These are phyloP conservation scores for Lachancea cidri DNA, from an alignment of 805 yeast genomes.

Conservation along the genomic window DNA sequence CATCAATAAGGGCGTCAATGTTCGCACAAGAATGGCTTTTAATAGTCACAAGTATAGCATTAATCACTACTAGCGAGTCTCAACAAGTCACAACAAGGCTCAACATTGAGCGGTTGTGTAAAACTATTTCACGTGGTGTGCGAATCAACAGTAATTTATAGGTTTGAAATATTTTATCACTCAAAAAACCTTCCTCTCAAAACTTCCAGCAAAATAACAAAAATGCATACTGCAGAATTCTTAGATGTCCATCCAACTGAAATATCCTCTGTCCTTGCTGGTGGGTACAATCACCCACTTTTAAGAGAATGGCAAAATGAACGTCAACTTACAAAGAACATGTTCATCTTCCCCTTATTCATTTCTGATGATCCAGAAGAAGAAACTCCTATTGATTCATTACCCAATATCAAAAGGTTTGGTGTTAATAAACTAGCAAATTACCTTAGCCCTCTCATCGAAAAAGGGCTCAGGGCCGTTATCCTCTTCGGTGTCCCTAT, in stretches of 20 bases:
- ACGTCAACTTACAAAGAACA: conserved; percentile 73
- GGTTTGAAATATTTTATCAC: conserved; percentile 1
- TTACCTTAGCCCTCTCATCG: conserved; percentile 62
- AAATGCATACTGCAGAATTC: conserved; percentile 69
- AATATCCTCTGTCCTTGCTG: conserved; percentile 76
- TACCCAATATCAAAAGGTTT: conserved; percentile 84
- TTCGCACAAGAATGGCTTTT: too few species aligned
- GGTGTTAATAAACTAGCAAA: conserved; percentile 78
- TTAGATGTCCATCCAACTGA: conserved; percentile 52
- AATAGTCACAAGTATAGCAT: too few species aligned
- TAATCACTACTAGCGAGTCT: too few species aligned
- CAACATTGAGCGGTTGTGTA: too few species aligned
- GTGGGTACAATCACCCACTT: conserved; percentile 91
- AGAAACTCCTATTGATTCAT: conserved; percentile 62
- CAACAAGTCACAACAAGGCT: too few species aligned
- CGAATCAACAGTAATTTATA: too few species aligned
- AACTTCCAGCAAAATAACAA: background rate
- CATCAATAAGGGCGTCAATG: too few species aligned
- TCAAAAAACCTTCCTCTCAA: too few species aligned
- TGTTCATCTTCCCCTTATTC: conserved; percentile 91
- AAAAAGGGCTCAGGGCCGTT: conserved; percentile 80
- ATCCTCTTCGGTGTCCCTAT: conserved; percentile 90
- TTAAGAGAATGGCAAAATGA: conserved; percentile 88
- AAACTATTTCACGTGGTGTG: too few species aligned
- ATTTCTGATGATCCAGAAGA: conserved; percentile 78